Conservation (phyloP, 306 rosid species). For the Dalbergia oliveri region DNA sequence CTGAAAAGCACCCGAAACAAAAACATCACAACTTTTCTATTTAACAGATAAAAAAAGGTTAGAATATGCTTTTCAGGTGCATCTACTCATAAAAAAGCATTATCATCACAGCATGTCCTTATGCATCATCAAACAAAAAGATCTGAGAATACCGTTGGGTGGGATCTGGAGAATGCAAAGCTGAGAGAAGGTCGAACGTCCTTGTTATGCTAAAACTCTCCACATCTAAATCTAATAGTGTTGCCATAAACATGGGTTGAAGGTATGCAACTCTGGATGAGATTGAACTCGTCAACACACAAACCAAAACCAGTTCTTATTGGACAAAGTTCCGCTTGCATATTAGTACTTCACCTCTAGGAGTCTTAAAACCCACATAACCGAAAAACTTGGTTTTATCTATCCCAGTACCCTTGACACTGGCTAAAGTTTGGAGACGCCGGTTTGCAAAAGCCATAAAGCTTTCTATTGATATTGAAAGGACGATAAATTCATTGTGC, state of each 20-base stretch:
- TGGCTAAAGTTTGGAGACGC: too few relatives aligned
- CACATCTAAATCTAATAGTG: background rate
- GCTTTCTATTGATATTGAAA: background rate
- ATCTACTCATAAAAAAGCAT: too few relatives aligned
- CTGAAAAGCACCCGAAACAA: too few relatives aligned
- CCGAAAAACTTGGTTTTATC: background rate
- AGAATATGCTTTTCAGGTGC: too few relatives aligned
- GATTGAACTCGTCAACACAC: background rate
- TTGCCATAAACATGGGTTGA: background rate
- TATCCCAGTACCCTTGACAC: too few relatives aligned
- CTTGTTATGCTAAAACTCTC: background rate
- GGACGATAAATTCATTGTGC: background rate
- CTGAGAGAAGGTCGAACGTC: background rate
- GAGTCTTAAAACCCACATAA: background rate
- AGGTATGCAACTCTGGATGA: background rate
- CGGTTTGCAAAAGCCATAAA: too few relatives aligned
- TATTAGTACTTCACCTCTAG: background rate
- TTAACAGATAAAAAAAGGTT: too few relatives aligned
- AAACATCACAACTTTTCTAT: too few relatives aligned
- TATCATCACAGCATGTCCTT: background rate
- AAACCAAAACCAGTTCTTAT: background rate
- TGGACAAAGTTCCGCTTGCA: background rate
- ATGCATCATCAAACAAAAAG: conserved; percentile 4
- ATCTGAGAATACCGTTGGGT: background rate
- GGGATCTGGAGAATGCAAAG: background rate